Percentiles rank a stretch among this genome's conserved stretches.
phyloP scores from a whole-genome alignment of 2,329 filamentous ascomycete species.

The Cercospora sp. region DNA sequence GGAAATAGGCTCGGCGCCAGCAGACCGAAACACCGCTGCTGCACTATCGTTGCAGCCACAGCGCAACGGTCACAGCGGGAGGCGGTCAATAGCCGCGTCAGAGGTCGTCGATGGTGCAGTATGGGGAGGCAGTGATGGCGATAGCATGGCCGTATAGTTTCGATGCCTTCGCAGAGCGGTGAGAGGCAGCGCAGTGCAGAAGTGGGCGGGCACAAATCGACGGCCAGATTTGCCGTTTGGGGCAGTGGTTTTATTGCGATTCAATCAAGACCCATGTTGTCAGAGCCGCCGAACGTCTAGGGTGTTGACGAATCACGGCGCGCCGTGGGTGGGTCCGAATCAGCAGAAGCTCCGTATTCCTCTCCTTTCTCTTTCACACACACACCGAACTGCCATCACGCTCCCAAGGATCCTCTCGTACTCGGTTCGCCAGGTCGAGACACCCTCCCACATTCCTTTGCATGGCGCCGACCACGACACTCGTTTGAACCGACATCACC shows the following conservation, averaged over 20 bases:
- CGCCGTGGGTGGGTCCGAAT: neutral
- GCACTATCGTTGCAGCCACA: slow-evolving; percentile 5
- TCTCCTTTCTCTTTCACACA: slow-evolving; percentile 1
- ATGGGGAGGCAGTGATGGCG: neutral
- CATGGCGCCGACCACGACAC: slow-evolving; percentile 17
- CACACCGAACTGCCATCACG: slow-evolving; percentile 1
- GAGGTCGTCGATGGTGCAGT: neutral
- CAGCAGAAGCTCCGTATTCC: slow-evolving; percentile 7
- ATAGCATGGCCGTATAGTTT: neutral
- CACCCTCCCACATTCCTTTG: slow-evolving; percentile 13
- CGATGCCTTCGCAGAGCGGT: neutral
- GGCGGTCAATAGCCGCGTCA: neutral
- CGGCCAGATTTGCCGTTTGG: neutral
- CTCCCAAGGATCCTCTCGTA: slow-evolving; percentile 6
- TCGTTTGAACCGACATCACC: slow-evolving; percentile 16
- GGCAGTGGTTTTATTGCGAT: slow-evolving; percentile 3
- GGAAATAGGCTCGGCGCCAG: slow-evolving; percentile 1
- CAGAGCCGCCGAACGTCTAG: slow-evolving; percentile 7
- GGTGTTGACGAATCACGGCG: slow-evolving; percentile 1
- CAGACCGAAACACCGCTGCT: neutral
- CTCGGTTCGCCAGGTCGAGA: slow-evolving; percentile 6
- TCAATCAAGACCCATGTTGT: neutral
- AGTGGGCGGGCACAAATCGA: neutral
- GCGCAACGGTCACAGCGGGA: slow-evolving; percentile 1
- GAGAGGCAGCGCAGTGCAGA: neutral